A percentile compares a stretch with the other conserved stretches of the same genome.
Evolutionary conservation across 176 grass and related monocot species (phyloP).

Genomic region (Triticum dicoccoides): DNA sequence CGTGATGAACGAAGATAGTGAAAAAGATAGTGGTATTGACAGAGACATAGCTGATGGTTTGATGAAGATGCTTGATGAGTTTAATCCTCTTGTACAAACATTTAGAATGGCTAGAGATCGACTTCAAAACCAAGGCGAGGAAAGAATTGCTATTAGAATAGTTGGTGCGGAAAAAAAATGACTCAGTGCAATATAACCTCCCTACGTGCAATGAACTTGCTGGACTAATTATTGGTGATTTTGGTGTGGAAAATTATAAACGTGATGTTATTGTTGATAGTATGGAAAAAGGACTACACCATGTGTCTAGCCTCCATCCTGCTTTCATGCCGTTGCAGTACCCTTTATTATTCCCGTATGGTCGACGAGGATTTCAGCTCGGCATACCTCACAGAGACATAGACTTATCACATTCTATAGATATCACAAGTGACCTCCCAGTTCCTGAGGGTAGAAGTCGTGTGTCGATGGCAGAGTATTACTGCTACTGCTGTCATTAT

Average conservation of each 20-base stretch:
- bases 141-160: neutral
- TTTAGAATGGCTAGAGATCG: neutral
- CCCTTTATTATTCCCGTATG: neutral
- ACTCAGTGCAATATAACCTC: neutral
- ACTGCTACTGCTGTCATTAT: neutral
- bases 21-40: neutral
- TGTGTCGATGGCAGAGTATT: neutral
- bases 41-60: neutral
- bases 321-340: neutral
- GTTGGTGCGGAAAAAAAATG: neutral
- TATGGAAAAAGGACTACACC: neutral
- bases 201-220: neutral
- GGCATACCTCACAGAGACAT: neutral
- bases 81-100: neutral
- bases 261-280: neutral
- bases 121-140: neutral
- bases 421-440: too few species aligned
- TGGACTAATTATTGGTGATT: neutral
- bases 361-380: neutral
- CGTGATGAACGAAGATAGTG: neutral
- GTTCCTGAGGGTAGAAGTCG: too few species aligned
- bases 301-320: neutral
- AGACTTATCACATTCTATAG: too few species aligned
- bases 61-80: neutral
- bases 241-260: neutral